A percentile compares a stretch with the other conserved stretches of the same genome.
phyloP scores from a whole-genome alignment of 2,329 filamentous ascomycete species.

The Stachybotrys chlorohalonatus region DNA sequence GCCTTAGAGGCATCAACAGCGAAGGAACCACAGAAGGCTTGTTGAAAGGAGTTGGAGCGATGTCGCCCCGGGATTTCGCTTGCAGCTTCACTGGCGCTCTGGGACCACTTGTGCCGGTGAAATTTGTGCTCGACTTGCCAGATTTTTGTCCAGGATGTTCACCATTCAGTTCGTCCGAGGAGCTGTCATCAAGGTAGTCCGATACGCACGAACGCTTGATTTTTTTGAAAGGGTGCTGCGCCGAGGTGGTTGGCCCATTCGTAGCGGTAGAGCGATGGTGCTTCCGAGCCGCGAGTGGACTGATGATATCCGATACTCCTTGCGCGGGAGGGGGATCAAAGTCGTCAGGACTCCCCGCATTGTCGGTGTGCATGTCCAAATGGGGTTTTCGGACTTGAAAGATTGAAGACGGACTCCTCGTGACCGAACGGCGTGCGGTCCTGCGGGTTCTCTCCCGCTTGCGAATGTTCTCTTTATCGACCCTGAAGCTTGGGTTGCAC shows the following conservation, averaged over 20 bases:
- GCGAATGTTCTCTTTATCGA: too few species aligned
- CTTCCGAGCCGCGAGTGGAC: conserved; percentile 2
- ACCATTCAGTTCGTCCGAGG: neutral
- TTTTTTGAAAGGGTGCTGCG: neutral
- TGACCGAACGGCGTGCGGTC: too few species aligned
- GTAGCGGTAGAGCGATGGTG: neutral
- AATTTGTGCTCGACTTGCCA: neutral
- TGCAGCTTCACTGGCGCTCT: neutral
- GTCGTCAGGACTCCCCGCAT: neutral
- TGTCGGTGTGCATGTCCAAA: conserved; percentile 13
- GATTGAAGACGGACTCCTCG: too few species aligned
- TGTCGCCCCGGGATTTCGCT: neutral
- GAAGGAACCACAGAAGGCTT: neutral
- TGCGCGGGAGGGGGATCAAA: conserved; percentile 9
- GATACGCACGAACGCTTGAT: neutral
- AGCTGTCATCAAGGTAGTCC: neutral
- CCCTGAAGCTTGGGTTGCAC: neutral
- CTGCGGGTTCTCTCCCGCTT: too few species aligned
- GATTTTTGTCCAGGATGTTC: neutral
- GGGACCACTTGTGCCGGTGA: neutral
- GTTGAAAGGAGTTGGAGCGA: neutral
- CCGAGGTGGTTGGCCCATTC: neutral
- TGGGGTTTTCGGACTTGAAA: too few species aligned
- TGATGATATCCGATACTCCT: conserved; percentile 12
- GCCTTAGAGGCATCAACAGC: neutral